Evolutionary conservation across 2,329 filamentous ascomycete genomes (phyloP), one percentile per base, ranked within the genome.

Genomic region (Stachybotrys echinatus): DNA sequence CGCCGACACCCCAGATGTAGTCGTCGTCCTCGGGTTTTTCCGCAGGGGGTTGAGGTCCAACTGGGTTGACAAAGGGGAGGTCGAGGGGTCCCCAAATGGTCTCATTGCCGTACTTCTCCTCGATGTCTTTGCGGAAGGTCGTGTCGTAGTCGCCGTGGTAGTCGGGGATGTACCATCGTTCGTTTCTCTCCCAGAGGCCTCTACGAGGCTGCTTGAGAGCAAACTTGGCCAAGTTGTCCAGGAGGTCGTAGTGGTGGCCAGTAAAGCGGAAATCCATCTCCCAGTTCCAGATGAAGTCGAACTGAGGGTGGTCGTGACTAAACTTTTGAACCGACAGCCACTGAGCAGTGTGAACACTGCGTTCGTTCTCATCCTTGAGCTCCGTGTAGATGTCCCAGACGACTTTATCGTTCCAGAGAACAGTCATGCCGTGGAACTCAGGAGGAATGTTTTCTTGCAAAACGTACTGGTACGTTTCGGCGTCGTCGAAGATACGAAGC

Each of bases 251-350:
- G 69, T 91, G 85, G 55, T 94, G 88, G 8, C 89, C 89, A 0
- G 84, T 89, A 61, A 87, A 87, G 45, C 89, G 79, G 27, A 86
- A 84, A 61, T 94, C 88, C 69, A 90, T 88, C 63, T 94, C 89
- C 88, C 88, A 92, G 64, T 92, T 92, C 88, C 89, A 94, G 57
- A 90, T 77, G 59, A 81, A 90, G 57, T 92, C 87, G 55, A 88
- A 94, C 59, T 92, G 83, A 0, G 87, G 87, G 59, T 90, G 85
- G 46, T 87, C 85, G 59, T 87, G 78, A 51, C 81, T 81, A 62
- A 92, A 91, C 67, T 85, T 85, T 62, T 91, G 88, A 3, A 91
- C 76, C 6, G 86, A 85, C 56, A 89, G 76, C 74, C 85, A 89
- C 59, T 89, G 85, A 23, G 78, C 74, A 23, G 75, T 75, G 58